Percentiles rank a stretch among this genome's conserved stretches.
Conservation (phyloP, 2,329 filamentous ascomycete species). For the Diaporthe velutina region DNA sequence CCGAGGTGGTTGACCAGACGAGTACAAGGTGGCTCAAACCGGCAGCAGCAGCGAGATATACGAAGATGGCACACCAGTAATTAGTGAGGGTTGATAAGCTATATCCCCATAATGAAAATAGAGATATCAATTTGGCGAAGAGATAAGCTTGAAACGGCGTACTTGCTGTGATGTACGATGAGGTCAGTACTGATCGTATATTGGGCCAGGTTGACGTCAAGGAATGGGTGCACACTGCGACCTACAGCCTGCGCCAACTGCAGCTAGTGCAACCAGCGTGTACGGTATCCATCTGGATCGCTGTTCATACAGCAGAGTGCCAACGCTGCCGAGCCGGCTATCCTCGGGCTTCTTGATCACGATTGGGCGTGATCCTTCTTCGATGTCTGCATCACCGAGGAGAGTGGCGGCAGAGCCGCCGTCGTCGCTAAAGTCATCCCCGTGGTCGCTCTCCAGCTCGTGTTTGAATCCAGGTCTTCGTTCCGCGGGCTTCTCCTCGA, state of each 20-base stretch:
- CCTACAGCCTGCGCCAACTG: conserved; percentile 43
- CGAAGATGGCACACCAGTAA: conserved; percentile 36
- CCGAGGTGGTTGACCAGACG: conserved; percentile 35
- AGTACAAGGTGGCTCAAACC: conserved; percentile 30
- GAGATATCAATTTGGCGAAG: conserved; percentile 65
- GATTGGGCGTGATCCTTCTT: not conserved
- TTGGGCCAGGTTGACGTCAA: conserved; percentile 49
- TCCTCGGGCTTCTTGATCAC: not conserved
- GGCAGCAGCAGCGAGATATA: conserved; percentile 21
- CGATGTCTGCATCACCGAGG: conserved; percentile 7
- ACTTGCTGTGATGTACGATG: conserved; percentile 2
- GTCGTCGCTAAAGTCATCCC: not conserved
- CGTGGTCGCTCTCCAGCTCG: not conserved
- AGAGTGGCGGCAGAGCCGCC: conserved; percentile 5
- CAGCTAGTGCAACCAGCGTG: not conserved
- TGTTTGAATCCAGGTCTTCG: conserved; percentile 81
- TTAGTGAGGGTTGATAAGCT: conserved; percentile 13
- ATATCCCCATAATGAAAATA: conserved; percentile 52
- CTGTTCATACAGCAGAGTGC: conserved; percentile 21
- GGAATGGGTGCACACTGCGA: conserved; percentile 62
- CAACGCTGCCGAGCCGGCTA: not conserved
- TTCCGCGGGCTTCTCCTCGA: conserved; percentile 77
- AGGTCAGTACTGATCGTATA: conserved; percentile 39
- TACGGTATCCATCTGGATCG: conserved; percentile 16
- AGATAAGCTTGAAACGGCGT: conserved; percentile 63